Percentiles rank a stretch among this genome's conserved stretches.
Conservation (phyloP, 495 filamentous ascomycete genomes). For the Aspergillus sclerotiicarbonarius region DNA sequence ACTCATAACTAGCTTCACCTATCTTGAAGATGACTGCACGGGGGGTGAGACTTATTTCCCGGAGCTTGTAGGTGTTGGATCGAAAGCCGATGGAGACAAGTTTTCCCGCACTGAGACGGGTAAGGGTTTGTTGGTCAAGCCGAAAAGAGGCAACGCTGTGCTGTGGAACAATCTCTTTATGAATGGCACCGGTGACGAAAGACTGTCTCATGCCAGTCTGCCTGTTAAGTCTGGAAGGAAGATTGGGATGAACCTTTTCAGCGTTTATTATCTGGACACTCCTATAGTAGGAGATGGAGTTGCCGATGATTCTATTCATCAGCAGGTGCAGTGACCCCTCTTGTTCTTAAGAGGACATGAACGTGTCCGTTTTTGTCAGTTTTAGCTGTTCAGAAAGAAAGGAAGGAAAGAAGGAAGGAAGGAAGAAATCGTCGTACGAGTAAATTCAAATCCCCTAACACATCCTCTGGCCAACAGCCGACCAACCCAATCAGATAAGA, state of each 20-base stretch:
- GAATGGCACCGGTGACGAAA: not conserved
- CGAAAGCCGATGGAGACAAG: not conserved
- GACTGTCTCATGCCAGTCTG: not conserved
- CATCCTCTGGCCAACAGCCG: too few relatives aligned
- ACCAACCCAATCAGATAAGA: constrained; percentile 5
- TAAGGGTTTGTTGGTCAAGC: not conserved
- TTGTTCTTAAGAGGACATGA: too few relatives aligned
- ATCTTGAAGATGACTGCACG: not conserved
- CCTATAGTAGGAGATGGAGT: too few relatives aligned
- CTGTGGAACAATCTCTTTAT: not conserved
- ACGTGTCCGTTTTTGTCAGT: too few relatives aligned
- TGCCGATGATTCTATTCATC: too few relatives aligned
- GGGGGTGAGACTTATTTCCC: not conserved
- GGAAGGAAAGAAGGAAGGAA: too few relatives aligned
- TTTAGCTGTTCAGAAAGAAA: too few relatives aligned
- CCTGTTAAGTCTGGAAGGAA: not conserved
- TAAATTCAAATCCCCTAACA: too few relatives aligned
- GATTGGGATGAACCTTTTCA: not conserved
- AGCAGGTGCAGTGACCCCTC: too few relatives aligned
- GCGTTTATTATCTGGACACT: too few relatives aligned
- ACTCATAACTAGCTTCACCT: not conserved
- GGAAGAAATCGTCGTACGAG: too few relatives aligned
- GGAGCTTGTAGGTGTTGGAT: not conserved
- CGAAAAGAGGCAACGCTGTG: not conserved
- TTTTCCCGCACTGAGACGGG: not conserved